A percentile compares a stretch with the other conserved stretches of the same genome.
phyloP scores from a whole-genome alignment of 2,329 filamentous ascomycete genomes.

The Fusarium annulatum region DNA sequence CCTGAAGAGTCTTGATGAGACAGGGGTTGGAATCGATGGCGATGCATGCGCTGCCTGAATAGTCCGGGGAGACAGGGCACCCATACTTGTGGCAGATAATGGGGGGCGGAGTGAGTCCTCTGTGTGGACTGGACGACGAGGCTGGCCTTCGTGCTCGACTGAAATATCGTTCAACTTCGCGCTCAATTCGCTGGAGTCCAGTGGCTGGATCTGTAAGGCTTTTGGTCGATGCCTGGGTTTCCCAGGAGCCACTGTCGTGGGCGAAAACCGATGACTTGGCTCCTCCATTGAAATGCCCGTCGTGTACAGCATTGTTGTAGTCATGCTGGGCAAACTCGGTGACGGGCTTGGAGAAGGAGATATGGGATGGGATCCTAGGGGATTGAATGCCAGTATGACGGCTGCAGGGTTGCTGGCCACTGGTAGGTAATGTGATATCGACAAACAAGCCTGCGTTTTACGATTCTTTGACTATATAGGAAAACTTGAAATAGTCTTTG shows the following conservation, averaged over 20 bases:
- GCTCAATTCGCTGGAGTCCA: slow-evolving; percentile 67
- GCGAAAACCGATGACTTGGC: slow-evolving; percentile 10
- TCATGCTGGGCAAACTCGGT: slow-evolving; percentile 16
- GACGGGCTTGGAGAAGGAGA: neutral
- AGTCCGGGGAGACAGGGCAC: slow-evolving; percentile 20
- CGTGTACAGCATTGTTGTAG: slow-evolving; percentile 37
- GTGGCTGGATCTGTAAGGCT: slow-evolving; percentile 46
- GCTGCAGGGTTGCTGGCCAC: neutral
- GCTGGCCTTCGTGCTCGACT: slow-evolving; percentile 57
- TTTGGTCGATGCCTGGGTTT: slow-evolving; percentile 40
- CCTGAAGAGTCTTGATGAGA: slow-evolving; percentile 15
- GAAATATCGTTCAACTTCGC: slow-evolving; percentile 63
- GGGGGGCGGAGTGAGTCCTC: slow-evolving; percentile 44
- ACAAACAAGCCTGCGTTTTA: neutral
- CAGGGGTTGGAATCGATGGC: slow-evolving; percentile 1
- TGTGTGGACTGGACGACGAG: slow-evolving; percentile 37
- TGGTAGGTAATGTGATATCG: neutral
- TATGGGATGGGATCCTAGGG: neutral
- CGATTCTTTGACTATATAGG: neutral
- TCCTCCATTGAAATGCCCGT: slow-evolving; percentile 34
- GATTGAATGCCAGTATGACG: slow-evolving; percentile 12
- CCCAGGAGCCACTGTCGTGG: slow-evolving; percentile 8
- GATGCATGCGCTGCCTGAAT: neutral
- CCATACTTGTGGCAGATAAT: slow-evolving; percentile 18
- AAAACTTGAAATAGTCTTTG: neutral